Evolutionary conservation across 805 yeast genomes (phyloP).

Genomic region (Suhomyces xylopsoci): DNA sequence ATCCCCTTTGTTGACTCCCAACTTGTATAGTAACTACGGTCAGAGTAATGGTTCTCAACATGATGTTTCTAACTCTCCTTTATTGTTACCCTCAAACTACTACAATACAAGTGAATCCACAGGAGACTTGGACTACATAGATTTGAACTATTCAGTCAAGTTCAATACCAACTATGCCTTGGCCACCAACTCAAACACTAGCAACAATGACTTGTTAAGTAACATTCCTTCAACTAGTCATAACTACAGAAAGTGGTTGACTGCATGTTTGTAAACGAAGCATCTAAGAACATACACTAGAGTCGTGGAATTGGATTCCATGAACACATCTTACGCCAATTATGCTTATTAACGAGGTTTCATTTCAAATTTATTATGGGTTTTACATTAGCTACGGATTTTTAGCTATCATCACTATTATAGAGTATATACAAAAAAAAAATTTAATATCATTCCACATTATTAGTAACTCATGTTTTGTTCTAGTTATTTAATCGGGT

Average conservation of each 20-base stretch:
- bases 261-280: constrained; percentile 23
- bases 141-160: constrained; percentile 32
- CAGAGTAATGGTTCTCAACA: constrained; percentile 2
- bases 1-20: constrained; percentile 39
- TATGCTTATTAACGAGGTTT: constrained; percentile 3
- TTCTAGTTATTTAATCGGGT: background rate
- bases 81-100: constrained; percentile 16
- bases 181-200: constrained; percentile 9
- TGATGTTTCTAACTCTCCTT: constrained; percentile 20
- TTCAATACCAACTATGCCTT: constrained; percentile 15
- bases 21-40: constrained; percentile 24
- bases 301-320: constrained; percentile 1
- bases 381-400: constrained; percentile 4
- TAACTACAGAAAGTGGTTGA: constrained; percentile 40
- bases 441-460: background rate
- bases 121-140: constrained; percentile 27
- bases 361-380: constrained; percentile 1
- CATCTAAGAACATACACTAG: background rate
- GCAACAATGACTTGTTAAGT: constrained; percentile 7
- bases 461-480: background rate
- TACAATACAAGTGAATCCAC: constrained; percentile 9
- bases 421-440: constrained; percentile 3
- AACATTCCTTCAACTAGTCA: constrained; percentile 30
- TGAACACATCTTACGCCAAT: background rate
- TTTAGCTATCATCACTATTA: constrained; percentile 5